These are phyloP conservation scores for Fennellomyces sp. DNA, from an alignment of 371 early-diverging fungal genomes.

Conservation along the genomic window DNA sequence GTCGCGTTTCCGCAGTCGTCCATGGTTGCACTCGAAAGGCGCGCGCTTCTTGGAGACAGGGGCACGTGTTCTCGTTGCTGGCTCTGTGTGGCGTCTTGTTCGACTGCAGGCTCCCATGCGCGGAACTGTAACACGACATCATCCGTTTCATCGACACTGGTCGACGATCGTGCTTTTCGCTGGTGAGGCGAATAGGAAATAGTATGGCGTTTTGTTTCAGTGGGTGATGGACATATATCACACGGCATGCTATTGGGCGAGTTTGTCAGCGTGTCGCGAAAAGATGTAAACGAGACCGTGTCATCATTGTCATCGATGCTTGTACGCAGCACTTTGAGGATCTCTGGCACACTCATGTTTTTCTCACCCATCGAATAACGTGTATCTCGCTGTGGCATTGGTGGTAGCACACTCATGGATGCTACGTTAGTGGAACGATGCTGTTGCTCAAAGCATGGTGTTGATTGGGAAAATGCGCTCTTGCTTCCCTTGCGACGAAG, in stretches of 20 bases:
- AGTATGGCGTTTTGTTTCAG: no score
- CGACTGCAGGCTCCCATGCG: not conserved
- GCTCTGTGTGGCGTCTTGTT: not conserved
- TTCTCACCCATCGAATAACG: not conserved
- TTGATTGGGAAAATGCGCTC: not conserved
- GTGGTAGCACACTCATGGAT: not conserved
- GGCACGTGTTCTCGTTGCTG: not conserved
- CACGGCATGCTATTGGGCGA: no score
- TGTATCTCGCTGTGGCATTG: no score
- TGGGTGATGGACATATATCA: no score
- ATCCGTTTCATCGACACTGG: not conserved
- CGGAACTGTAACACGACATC: not conserved
- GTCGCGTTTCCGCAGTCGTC: no score
- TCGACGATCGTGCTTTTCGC: not conserved
- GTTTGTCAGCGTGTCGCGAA: no score
- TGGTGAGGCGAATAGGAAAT: not conserved
- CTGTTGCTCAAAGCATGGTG: not conserved
- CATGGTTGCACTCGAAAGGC: no score
- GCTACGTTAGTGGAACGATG: not conserved
- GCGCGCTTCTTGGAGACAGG: not conserved
- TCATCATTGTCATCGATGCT: not conserved
- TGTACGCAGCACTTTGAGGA: conserved; percentile 4
- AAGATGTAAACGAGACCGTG: not conserved
- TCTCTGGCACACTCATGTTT: conserved; percentile 9
- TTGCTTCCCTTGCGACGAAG: not conserved